A percentile compares a stretch with the other conserved stretches of the same genome.
Evolutionary conservation across 1,284 basidiomycete genomes (phyloP).

Genomic region (Xerocomus amazonicus): DNA sequence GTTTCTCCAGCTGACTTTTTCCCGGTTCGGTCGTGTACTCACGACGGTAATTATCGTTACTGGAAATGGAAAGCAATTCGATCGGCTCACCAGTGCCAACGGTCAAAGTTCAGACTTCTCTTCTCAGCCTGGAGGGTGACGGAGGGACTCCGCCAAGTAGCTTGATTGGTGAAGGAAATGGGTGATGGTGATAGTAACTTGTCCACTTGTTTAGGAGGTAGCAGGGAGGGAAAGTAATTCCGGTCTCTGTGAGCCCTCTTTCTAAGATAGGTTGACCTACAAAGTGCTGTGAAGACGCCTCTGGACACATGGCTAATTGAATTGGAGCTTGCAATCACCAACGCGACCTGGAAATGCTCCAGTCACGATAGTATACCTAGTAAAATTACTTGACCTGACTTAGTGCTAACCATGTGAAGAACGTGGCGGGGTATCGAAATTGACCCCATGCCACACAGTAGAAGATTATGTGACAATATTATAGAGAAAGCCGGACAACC

Average conservation of each 20-base stretch:
- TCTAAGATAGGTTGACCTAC: constrained; percentile 39
- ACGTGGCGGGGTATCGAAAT: too few relatives aligned
- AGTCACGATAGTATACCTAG: too few relatives aligned
- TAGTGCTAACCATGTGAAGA: too few relatives aligned
- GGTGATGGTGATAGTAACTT: constrained; percentile 65
- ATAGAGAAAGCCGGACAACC: too few relatives aligned
- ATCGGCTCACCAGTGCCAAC: constrained; percentile 58
- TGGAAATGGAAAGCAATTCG: not conserved
- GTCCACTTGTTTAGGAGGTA: constrained; percentile 56
- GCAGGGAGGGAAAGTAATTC: constrained; percentile 53
- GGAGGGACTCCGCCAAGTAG: constrained; percentile 64
- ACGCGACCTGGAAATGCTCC: too few relatives aligned
- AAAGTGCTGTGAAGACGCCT: too few relatives aligned
- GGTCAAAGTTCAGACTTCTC: constrained; percentile 70
- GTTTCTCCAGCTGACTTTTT: constrained; percentile 54
- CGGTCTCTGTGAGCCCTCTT: constrained; percentile 50
- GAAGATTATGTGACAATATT: too few relatives aligned
- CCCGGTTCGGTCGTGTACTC: constrained; percentile 55
- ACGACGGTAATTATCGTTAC: not conserved
- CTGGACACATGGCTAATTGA: too few relatives aligned
- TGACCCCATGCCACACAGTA: too few relatives aligned
- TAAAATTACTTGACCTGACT: too few relatives aligned
- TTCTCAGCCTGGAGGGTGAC: constrained; percentile 79
- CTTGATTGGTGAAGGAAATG: constrained; percentile 73
- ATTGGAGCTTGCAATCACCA: too few relatives aligned